Percentiles rank a stretch among this genome's conserved stretches.
Evolutionary conservation across 371 early-diverging fungal species (phyloP).

Genomic region (Fennellomyces sp.): DNA sequence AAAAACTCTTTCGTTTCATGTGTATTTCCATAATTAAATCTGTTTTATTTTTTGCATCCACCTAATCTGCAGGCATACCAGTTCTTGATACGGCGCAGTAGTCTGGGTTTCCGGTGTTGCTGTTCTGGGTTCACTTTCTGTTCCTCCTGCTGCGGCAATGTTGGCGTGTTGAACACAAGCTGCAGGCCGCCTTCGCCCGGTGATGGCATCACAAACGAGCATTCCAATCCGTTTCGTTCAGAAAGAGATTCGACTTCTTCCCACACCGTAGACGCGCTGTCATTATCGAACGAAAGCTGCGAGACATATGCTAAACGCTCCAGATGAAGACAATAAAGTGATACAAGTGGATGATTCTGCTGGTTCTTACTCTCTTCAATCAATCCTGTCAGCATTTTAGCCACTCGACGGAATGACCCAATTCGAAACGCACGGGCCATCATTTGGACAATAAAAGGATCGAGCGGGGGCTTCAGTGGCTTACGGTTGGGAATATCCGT

Average conservation of each 20-base stretch:
- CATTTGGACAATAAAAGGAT: background rate
- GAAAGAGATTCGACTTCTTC: background rate
- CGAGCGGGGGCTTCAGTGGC: background rate
- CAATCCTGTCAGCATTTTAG: background rate
- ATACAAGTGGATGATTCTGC: background rate
- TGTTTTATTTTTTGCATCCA: slow-evolving; percentile 2
- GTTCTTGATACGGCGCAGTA: background rate
- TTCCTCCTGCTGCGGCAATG: background rate
- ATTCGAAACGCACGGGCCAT: background rate
- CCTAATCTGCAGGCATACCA: background rate
- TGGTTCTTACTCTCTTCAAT: background rate
- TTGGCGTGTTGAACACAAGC: background rate
- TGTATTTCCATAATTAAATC: slow-evolving; percentile 1
- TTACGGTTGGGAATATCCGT: background rate
- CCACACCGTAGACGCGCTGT: background rate
- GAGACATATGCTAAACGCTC: background rate
- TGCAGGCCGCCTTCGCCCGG: background rate
- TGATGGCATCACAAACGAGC: background rate
- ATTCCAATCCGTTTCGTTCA: background rate
- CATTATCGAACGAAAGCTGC: background rate
- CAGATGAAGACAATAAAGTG: background rate
- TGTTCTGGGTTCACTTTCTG: background rate
- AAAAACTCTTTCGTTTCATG: background rate
- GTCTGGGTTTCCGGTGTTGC: background rate
- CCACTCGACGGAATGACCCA: background rate